phyloP scores from a whole-genome alignment of 176 grass and related monocot genomes.

The Phyllostachys edulis region DNA sequence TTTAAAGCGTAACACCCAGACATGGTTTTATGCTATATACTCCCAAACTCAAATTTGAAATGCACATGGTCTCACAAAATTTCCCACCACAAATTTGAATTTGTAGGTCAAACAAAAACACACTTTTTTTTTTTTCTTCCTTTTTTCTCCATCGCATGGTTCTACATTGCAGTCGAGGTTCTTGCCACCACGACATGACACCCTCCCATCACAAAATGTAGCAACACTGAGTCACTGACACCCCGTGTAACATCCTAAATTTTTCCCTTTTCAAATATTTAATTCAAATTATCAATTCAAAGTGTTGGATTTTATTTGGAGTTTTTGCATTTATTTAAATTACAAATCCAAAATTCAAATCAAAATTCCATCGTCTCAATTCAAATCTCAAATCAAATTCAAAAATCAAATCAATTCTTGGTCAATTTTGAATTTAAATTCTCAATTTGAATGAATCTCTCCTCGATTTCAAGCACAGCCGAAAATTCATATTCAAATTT shows the following conservation, averaged over 20 bases:
- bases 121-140: neutral
- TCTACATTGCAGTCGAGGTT: neutral
- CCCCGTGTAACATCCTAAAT: neutral
- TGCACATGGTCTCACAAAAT: neutral
- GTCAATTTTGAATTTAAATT: too few species aligned
- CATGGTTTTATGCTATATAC: neutral
- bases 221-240: conserved; percentile 27
- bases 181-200: neutral
- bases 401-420: too few species aligned
- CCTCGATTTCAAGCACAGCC: too few species aligned
- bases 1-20: neutral
- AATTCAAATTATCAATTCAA: too few species aligned
- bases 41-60: neutral
- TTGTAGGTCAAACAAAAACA: conserved; percentile 13
- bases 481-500: too few species aligned
- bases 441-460: too few species aligned
- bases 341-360: too few species aligned
- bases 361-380: too few species aligned
- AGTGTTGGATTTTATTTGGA: too few species aligned
- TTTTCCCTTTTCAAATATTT: too few species aligned
- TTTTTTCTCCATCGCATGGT: neutral
- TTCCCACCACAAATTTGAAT: neutral
- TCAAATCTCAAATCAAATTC: too few species aligned
- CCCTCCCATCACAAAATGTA: conserved; percentile 19
- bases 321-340: too few species aligned